phyloP scores from a whole-genome alignment of 495 filamentous ascomycete species.

The Baudoinia panamericana region DNA sequence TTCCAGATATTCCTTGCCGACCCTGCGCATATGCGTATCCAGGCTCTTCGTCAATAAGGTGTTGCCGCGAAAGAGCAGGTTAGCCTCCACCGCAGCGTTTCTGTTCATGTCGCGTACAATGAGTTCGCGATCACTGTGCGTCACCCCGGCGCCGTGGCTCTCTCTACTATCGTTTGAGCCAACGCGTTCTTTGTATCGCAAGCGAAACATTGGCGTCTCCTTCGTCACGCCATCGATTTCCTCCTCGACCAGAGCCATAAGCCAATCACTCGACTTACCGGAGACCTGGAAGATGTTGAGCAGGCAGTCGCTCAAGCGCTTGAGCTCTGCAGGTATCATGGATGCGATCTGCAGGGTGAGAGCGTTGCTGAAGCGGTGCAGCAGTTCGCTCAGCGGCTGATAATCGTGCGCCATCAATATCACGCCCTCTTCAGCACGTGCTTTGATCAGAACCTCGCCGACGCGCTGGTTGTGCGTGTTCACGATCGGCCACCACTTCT shows the following conservation, averaged over 20 bases:
- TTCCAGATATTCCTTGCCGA: slow-evolving; percentile 87
- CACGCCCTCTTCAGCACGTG: slow-evolving; percentile 72
- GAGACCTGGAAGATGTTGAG: slow-evolving; percentile 94
- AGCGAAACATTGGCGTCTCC: slow-evolving; percentile 53
- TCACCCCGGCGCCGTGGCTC: slow-evolving; percentile 29
- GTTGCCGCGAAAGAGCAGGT: slow-evolving; percentile 90
- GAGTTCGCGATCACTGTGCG: slow-evolving; percentile 43
- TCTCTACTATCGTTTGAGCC: slow-evolving; percentile 69
- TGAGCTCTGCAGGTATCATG: slow-evolving; percentile 61
- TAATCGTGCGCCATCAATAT: slow-evolving; percentile 83
- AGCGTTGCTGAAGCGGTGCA: slow-evolving; percentile 72
- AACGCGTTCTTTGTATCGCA: slow-evolving; percentile 58
- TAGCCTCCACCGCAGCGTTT: slow-evolving; percentile 59
- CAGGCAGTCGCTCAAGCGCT: slow-evolving; percentile 69
- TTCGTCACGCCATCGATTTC: slow-evolving; percentile 87
- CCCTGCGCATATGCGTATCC: slow-evolving; percentile 86
- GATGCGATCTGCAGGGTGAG: slow-evolving; percentile 75
- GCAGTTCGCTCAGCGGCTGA: slow-evolving; percentile 63
- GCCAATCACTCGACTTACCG: slow-evolving; percentile 77
- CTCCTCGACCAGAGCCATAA: slow-evolving; percentile 84
- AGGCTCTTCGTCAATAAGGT: slow-evolving; percentile 86
- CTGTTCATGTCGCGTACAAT: slow-evolving; percentile 52
- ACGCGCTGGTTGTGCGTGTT: slow-evolving; percentile 59
- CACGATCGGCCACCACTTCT: slow-evolving; percentile 80
- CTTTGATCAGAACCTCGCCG: slow-evolving; percentile 77